Evolutionary conservation across 306 rosid species (phyloP).

Genomic region (Lablab purpureus): DNA sequence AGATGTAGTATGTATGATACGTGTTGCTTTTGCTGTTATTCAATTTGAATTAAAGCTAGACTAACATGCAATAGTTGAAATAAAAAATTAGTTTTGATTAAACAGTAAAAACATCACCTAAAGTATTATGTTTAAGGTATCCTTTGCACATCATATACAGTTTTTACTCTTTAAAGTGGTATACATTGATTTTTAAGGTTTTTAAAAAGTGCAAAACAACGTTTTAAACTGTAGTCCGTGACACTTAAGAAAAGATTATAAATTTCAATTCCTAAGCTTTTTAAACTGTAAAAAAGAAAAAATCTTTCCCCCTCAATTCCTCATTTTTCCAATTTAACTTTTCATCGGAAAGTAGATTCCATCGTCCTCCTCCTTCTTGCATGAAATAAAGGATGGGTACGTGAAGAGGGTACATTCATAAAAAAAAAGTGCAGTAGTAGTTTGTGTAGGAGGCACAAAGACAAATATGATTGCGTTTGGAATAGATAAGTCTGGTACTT

Average conservation of each 20-base stretch:
- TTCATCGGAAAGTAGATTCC: background rate
- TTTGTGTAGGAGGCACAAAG: background rate
- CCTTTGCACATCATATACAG: too few species aligned
- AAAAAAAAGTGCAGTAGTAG: background rate
- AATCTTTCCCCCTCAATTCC: background rate
- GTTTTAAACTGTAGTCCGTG: background rate
- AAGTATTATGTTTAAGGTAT: too few species aligned
- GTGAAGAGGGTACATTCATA: background rate
- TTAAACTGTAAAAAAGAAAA: background rate
- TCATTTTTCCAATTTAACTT: background rate
- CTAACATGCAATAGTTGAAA: too few species aligned
- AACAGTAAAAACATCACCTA: too few species aligned
- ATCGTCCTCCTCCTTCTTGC: background rate
- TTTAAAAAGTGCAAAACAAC: background rate
- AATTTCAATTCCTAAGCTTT: background rate
- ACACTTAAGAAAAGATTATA: background rate
- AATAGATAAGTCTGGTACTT: background rate
- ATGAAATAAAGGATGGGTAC: slow-evolving; percentile 15
- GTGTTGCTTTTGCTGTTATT: too few species aligned
- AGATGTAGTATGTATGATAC: too few species aligned
- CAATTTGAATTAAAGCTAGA: too few species aligned
- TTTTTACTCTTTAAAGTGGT: too few species aligned
- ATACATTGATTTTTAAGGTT: background rate
- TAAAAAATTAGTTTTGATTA: too few species aligned
- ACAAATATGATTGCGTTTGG: background rate